Percentiles rank a stretch among this genome's conserved stretches.
These are phyloP conservation scores for Emergomyces africanus DNA, from an alignment of 2,329 filamentous ascomycete species.

Conservation along the genomic window DNA sequence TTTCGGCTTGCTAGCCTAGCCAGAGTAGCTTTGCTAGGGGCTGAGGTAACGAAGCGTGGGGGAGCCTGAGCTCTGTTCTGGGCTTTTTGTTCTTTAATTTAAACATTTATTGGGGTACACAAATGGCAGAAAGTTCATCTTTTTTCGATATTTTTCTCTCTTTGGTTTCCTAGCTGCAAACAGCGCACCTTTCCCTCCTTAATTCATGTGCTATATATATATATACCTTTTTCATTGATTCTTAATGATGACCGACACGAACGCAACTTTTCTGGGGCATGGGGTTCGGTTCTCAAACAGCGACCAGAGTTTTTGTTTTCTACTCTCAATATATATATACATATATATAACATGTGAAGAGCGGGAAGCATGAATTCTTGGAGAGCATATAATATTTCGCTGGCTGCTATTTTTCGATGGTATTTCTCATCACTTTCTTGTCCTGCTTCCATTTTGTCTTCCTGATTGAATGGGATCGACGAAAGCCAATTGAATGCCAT, in stretches of 20 bases:
- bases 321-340: no score
- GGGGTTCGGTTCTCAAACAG: background rate
- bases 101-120: background rate
- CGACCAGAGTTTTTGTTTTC: background rate
- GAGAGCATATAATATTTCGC: background rate
- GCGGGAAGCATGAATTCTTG: background rate
- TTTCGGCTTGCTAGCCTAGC: background rate
- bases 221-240: background rate
- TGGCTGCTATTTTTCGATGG: background rate
- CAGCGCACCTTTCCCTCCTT: background rate
- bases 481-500: background rate
- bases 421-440: background rate
- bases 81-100: conserved; percentile 1
- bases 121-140: conserved; percentile 3
- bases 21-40: no score
- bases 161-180: background rate
- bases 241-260: conserved; percentile 1
- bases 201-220: background rate
- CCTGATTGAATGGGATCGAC: background rate
- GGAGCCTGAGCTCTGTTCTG: background rate
- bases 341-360: background rate
- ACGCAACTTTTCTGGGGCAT: background rate
- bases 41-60: background rate
- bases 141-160: background rate
- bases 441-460: no score